Evolutionary conservation across 805 yeast species (phyloP), one percentile per base, ranked within the genome.

Genomic region (Tanozyma kutaoensis): DNA sequence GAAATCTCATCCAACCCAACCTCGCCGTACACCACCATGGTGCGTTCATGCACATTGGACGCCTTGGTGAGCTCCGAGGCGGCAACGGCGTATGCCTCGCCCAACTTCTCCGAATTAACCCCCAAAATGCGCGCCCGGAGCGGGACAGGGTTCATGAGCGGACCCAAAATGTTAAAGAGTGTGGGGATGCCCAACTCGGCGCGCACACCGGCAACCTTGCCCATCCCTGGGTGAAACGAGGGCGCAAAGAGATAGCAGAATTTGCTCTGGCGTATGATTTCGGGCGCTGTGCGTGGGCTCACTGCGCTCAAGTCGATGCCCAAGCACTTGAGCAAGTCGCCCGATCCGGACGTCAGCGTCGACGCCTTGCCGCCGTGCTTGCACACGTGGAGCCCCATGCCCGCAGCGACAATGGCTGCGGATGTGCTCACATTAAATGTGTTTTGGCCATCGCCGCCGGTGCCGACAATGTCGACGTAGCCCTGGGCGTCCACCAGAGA

Each of bases 301-400:
- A 91, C 82, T 39, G 73, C 70, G 36, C 70, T 57, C 28, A 84
- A 59, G 35, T 82, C 81, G n/a, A 85, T 76, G 0, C 95, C 97
- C n/a, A 91, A 61, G 15, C 72, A 63, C 15, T 67, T 59, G 45
- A 91, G 67, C 32, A 91, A 58, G 47, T 91, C 99, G 4, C 95
- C 96, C 2, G 96, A 78, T 1, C 99, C 99, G 2, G 94, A 80
- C 2, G 78, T 52, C 0, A 95, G 82, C 0, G 97, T 85, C 0
- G 95, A 74, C 0, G 98, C 97, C 43, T 91, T 88, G 10, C 97
- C 97, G 14, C 99, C 99, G 50, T 91, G 99, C 35, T 91, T 91
- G 46, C 94, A 81, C 12, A 91, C 76, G 14, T 69, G 67, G 23
- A 88, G 50, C 1, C 69, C 70, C 62, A 84, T 77, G 6, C 98